Evolutionary conservation across 148 eudicot species (phyloP).

Genomic region (Drosera capensis): DNA sequence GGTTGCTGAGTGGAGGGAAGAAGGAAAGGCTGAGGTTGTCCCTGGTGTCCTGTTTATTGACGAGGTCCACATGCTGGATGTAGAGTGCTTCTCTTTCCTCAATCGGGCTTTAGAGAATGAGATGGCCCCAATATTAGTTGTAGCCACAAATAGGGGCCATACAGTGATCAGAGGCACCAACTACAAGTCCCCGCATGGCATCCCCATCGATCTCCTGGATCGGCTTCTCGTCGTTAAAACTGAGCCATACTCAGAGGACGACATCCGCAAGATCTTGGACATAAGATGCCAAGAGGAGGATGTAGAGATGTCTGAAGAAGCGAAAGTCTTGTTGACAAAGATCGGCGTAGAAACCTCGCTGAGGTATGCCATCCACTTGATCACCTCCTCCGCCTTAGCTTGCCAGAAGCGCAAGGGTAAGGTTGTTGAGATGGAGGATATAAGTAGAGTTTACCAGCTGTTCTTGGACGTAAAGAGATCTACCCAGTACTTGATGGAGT

Average conservation of each 20-base stretch:
- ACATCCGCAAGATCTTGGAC: constrained; percentile 69
- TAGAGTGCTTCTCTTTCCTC: constrained; percentile 89
- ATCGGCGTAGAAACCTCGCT: constrained; percentile 78
- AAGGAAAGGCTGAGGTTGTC: constrained; percentile 91
- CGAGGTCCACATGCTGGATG: constrained; percentile 95
- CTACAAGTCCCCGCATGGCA: constrained; percentile 87
- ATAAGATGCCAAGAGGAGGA: constrained; percentile 89
- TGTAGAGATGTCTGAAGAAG: constrained; percentile 88
- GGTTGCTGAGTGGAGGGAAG: constrained; percentile 96
- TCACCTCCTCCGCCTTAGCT: constrained; percentile 70
- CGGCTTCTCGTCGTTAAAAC: constrained; percentile 82
- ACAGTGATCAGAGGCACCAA: constrained; percentile 88
- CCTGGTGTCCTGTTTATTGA: constrained; percentile 96
- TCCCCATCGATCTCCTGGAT: constrained; percentile 85
- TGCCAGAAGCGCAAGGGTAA: constrained; percentile 77
- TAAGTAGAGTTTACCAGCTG: constrained; percentile 66
- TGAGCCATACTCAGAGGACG: constrained; percentile 77
- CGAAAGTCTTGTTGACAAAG: constrained; percentile 59
- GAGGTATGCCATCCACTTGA: constrained; percentile 77
- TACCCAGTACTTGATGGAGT: constrained; percentile 90
- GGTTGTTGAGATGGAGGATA: constrained; percentile 80
- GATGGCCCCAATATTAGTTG: constrained; percentile 90
- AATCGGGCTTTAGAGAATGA: constrained; percentile 93
- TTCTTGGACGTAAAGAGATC: constrained; percentile 93
- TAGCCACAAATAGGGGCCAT: constrained; percentile 86